These are phyloP conservation scores for Trichoderma citrinoviride DNA, from an alignment of 2,329 filamentous ascomycete genomes.

Conservation along the genomic window DNA sequence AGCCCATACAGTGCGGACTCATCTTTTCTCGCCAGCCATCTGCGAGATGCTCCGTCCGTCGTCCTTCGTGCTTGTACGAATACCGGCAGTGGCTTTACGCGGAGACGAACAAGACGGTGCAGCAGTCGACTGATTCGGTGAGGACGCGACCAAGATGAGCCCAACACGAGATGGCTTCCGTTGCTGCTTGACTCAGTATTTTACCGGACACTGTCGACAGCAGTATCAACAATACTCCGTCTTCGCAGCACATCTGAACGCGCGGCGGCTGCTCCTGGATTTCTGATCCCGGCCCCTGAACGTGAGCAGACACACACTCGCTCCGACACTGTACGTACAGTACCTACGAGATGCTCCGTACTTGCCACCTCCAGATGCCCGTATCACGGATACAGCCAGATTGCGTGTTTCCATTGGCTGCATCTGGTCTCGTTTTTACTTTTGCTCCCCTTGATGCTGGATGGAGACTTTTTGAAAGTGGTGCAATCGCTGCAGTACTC, in stretches of 20 bases:
- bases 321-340: no score
- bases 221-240: no score
- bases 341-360: background rate
- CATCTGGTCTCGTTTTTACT: background rate
- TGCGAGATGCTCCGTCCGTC: background rate
- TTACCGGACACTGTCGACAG: no score
- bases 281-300: background rate
- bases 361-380: background rate
- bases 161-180: background rate
- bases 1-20: slow-evolving; percentile 8
- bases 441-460: background rate
- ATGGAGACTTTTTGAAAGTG: background rate
- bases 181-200: background rate
- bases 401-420: background rate
- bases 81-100: background rate
- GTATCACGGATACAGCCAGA: background rate
- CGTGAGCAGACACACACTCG: no score
- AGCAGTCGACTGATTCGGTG: background rate
- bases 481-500: background rate
- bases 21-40: background rate
- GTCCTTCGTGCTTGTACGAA: background rate
- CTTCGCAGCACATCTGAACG: background rate
- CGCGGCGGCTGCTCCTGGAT: background rate
- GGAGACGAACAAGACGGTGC: background rate
- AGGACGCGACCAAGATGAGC: background rate